phyloP scores from a whole-genome alignment of 2,329 filamentous ascomycete species.

The Diaporthe sp. region DNA sequence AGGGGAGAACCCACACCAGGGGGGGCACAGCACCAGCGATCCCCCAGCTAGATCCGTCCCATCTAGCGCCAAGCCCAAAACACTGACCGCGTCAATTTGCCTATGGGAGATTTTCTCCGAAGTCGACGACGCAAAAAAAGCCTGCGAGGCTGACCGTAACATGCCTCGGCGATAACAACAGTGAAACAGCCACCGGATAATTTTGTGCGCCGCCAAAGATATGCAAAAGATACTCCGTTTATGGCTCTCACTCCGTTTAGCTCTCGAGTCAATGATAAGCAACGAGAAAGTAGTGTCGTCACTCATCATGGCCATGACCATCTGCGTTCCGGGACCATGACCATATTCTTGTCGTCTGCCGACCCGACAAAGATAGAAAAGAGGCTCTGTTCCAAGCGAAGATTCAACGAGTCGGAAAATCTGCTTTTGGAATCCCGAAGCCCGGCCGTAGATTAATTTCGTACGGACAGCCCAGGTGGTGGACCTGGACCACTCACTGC shows the following conservation, averaged over 20 bases:
- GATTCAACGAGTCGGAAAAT: background rate
- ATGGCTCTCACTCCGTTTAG: no score
- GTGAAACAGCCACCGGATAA: conserved; percentile 1
- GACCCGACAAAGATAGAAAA: background rate
- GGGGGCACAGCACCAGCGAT: conserved; percentile 1
- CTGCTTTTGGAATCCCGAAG: background rate
- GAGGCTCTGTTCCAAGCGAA: background rate
- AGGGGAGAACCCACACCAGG: conserved; percentile 30
- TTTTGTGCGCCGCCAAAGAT: background rate
- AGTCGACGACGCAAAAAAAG: background rate
- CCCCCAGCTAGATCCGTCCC: conserved; percentile 13
- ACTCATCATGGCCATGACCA: background rate
- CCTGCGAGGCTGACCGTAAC: conserved; percentile 11
- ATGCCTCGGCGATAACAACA: background rate
- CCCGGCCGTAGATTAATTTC: conserved; percentile 18
- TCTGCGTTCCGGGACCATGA: background rate
- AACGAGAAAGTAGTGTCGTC: background rate
- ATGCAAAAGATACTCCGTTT: background rate
- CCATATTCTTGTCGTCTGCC: background rate
- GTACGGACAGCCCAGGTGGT: background rate
- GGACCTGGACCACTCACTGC: conserved; percentile 15
- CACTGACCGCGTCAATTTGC: conserved; percentile 17
- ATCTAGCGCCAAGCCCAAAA: conserved; percentile 26
- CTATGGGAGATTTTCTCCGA: conserved; percentile 29
- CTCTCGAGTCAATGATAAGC: background rate